phyloP scores from a whole-genome alignment of 352 stramenopile species.

The Phytopythium boreale region DNA sequence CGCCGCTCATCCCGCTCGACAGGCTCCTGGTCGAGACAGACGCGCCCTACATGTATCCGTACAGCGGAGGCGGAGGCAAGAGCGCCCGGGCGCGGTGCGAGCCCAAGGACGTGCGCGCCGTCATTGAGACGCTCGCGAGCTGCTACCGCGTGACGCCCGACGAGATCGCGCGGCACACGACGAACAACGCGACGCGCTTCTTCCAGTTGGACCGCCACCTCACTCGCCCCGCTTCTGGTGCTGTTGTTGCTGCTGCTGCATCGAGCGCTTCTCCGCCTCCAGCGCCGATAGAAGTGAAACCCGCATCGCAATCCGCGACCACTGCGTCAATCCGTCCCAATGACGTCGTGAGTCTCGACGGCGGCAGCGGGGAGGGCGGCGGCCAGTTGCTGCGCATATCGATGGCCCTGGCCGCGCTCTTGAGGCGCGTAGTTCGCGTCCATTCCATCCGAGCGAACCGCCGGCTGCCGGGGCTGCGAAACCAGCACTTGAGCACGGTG shows the following conservation, averaged over 20 bases:
- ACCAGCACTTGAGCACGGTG: slow-evolving; percentile 83
- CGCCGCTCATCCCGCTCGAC: slow-evolving; percentile 41
- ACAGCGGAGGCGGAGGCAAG: slow-evolving; percentile 23
- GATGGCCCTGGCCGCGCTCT: slow-evolving; percentile 61
- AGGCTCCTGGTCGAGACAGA: slow-evolving; percentile 75
- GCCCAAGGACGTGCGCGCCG: slow-evolving; percentile 56
- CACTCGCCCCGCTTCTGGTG: neutral
- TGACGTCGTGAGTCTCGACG: slow-evolving; percentile 36
- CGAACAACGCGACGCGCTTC: slow-evolving; percentile 48
- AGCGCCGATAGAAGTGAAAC: neutral
- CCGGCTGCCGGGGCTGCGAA: slow-evolving; percentile 65
- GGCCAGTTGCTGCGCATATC: slow-evolving; percentile 88
- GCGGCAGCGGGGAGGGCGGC: slow-evolving; percentile 77
- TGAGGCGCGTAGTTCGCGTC: slow-evolving; percentile 59
- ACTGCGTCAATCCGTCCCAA: slow-evolving; percentile 9
- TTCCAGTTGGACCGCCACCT: slow-evolving; percentile 33
- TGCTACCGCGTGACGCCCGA: slow-evolving; percentile 35
- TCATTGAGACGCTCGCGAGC: slow-evolving; percentile 55
- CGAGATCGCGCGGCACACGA: slow-evolving; percentile 42
- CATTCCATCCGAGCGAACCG: slow-evolving; percentile 75
- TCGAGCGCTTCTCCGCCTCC: neutral
- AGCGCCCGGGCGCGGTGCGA: slow-evolving; percentile 45
- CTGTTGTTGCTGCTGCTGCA: neutral
- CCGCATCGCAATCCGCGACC: neutral
- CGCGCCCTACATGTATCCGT: slow-evolving; percentile 75